These are phyloP conservation scores for Botrytis deweyae DNA, from an alignment of 2,329 filamentous ascomycete species.

Conservation along the genomic window DNA sequence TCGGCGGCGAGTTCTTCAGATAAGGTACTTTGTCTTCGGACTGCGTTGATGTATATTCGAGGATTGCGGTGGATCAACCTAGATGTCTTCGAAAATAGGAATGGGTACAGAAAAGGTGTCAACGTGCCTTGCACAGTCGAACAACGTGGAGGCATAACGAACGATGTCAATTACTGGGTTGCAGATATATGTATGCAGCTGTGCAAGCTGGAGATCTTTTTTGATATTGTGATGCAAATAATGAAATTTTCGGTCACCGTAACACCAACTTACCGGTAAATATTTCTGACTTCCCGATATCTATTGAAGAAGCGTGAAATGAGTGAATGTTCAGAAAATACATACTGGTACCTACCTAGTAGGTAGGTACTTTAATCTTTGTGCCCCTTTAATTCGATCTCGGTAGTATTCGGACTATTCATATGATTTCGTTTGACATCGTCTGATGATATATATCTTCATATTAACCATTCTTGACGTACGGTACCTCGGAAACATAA, in stretches of 20 bases:
- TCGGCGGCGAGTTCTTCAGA: slow-evolving; percentile 13
- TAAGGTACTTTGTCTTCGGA: slow-evolving; percentile 30
- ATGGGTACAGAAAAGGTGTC: slow-evolving; percentile 40
- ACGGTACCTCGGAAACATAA: background rate
- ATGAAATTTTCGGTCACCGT: slow-evolving; percentile 20
- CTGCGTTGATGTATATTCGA: slow-evolving; percentile 24
- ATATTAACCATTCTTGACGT: background rate
- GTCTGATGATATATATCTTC: background rate
- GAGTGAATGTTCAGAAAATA: background rate
- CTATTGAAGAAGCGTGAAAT: slow-evolving; percentile 2
- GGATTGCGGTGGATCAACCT: slow-evolving; percentile 11
- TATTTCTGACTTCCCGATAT: slow-evolving; percentile 1
- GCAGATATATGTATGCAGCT: slow-evolving; percentile 16
- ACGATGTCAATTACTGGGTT: background rate
- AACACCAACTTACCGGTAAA: slow-evolving; percentile 11
- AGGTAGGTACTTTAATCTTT: background rate
- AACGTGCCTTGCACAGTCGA: slow-evolving; percentile 34
- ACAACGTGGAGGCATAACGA: slow-evolving; percentile 38
- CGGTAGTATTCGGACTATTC: background rate
- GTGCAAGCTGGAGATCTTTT: background rate
- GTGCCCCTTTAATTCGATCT: slow-evolving; percentile 15
- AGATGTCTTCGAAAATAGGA: slow-evolving; percentile 29
- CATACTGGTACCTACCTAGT: background rate
- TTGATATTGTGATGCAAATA: slow-evolving; percentile 10
- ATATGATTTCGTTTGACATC: background rate